Base-by-base conservation (phyloP, 2,329 filamentous ascomycete genomes). In the Fusarium xyrophilum region DNA sequence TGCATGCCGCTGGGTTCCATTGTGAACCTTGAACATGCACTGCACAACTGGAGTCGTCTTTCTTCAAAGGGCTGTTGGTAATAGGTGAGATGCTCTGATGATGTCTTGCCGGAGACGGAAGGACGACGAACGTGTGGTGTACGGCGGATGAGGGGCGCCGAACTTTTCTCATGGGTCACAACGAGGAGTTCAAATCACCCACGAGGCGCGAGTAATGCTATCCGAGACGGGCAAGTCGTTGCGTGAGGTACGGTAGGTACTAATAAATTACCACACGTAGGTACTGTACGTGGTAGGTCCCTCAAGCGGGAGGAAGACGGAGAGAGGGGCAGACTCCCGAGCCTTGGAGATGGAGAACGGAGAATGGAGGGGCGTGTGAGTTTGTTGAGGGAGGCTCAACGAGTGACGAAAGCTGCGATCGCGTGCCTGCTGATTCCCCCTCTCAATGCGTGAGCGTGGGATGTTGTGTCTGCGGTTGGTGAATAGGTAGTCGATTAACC, bases 1-100 rank as follows among this genome's bases (percentile, higher is more conserved):
- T 80, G 82, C 80, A 81, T 80, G 74, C 73, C 73, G 74, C 74
- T 72, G 68, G 75, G 74, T 73, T 80, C 80, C 80, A 81, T 82
- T 71, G 70, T 76, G 56, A 65, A 54, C 55, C 64, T 60, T 36
- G 56, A 56, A 42, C 46, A 56, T 65, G 53, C 44, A 32, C 30
- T 36, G 30, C 64, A 67, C 62, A 35, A 69, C 62, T 70, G 55
- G 60, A 70, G 68, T 68, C 53, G 67, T 62, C 60, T 64, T 69
- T 69, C 58, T 54, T 65, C 54, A 47, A 67, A 67, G 44, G 13
- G 51, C 36, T 50, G 56, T 55, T 56, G 47, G n/a, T 60, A 43
- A 58, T 33, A 60, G 48, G 23, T 61, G 62, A 60, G 48, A 19
- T 61, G 65, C 57, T 68, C 56, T 68, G 42, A 46, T 36, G 64